Base-by-base conservation (phyloP, 176 grass and related monocot genomes). In the Tillandsia fasciculata region DNA sequence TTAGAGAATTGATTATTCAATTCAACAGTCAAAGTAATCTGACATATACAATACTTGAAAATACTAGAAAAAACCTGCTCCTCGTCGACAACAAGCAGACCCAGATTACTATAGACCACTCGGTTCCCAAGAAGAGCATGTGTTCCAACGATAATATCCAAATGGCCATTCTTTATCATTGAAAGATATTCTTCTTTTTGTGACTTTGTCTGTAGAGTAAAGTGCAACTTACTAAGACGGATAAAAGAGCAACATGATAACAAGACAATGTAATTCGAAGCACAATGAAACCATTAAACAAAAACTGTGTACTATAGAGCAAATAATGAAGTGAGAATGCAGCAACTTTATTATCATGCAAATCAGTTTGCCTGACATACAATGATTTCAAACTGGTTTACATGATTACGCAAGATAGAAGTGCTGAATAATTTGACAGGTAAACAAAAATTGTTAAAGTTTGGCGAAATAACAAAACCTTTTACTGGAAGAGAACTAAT, bases 31-130 rank as follows among this genome's bases (percentile, higher is more conserved):
- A 58, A 14, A 58, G 14, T 20, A 17, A 58, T 58, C 54, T 58
- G 52, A 54, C 11, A 13, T 10, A 12, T 54, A 18, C 5, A 58
- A 58, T 14, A 66, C 5, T 14, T 66, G 14, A 66, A 10, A 48
- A 13, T 5, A 81, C 56, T 51, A 52, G 63, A 13, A 80, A 49
- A 59, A 3, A 92, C 92, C 51, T 96, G 92, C 78, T 96, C 92
- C 72, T 96, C 92, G 82, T 96, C 92, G 67, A 96, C 86, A 52
- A 96, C 86, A 73, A 96, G 83, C 53, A 96, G 88, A 76, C 92
- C 88, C 63, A 96, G 78, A 73, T 92, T 96, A 79, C 83, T 86
- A 75, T 87, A 92, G 20, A 64, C 69, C 81, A 96, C 85, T 12
- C 88, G 81, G 65, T 91, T 87, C 12, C 88, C 87, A 78, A 96